Conservation (phyloP, 306 rosid genomes). For the Cucurbita maxima region DNA sequence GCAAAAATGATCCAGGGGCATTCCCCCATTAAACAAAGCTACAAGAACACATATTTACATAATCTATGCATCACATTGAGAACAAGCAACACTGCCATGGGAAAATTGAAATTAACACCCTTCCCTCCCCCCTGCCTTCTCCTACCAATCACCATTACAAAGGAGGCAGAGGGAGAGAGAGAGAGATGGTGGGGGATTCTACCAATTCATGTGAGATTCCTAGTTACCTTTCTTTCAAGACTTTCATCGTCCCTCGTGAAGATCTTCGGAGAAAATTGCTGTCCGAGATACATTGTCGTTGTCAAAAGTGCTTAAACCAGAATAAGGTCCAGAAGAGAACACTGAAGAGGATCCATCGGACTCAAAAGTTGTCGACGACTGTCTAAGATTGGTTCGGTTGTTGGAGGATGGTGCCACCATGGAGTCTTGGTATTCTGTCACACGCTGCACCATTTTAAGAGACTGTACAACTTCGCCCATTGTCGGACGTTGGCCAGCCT, state of each 20-base stretch:
- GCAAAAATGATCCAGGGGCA: neutral
- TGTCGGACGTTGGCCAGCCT: conserved; percentile 92
- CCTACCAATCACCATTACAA: conserved; percentile 14
- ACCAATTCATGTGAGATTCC: neutral
- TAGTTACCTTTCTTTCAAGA: conserved; percentile 1
- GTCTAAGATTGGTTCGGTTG: conserved; percentile 52
- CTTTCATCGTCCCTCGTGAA: conserved; percentile 83
- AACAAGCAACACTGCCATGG: conserved; percentile 19
- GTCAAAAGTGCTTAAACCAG: conserved; percentile 70
- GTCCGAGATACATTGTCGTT: conserved; percentile 66
- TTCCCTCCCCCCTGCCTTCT: neutral
- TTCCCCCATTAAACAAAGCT: conserved; percentile 12
- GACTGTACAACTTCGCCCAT: conserved; percentile 99
- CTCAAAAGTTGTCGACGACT: conserved; percentile 74
- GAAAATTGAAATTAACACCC: conserved; percentile 8
- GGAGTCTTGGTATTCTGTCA: conserved; percentile 54
- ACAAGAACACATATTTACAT: conserved; percentile 32
- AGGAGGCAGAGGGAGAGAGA: neutral
- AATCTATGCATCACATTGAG: conserved; percentile 22
- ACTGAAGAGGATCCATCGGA: conserved; percentile 88
- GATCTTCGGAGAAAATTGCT: conserved; percentile 90
- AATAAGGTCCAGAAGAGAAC: conserved; percentile 93
- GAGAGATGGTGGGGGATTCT: neutral
- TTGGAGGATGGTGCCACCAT: conserved; percentile 37
- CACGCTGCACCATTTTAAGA: conserved; percentile 92